Conservation (phyloP, 2,329 filamentous ascomycete genomes). For the Scolecobasidium constrictum region DNA sequence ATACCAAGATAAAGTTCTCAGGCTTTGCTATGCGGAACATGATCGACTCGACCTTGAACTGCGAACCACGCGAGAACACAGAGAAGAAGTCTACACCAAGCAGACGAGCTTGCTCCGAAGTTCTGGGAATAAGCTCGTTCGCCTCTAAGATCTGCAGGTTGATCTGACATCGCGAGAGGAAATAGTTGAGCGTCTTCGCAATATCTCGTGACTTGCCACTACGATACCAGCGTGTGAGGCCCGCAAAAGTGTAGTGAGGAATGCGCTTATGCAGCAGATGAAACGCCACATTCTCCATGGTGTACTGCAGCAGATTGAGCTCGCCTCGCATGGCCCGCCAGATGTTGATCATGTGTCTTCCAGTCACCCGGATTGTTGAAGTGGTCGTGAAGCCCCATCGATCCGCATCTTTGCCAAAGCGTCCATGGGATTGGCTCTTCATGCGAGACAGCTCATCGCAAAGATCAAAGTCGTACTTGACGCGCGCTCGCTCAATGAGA, state of each 20-base stretch:
- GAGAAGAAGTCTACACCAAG: slow-evolving; percentile 95
- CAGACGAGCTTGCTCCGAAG: slow-evolving; percentile 86
- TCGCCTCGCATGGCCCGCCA: slow-evolving; percentile 96
- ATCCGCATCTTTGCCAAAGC: slow-evolving; percentile 77
- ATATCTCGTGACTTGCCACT: slow-evolving; percentile 59
- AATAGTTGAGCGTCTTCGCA: slow-evolving; percentile 67
- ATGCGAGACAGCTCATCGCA: slow-evolving; percentile 87
- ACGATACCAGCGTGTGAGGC: slow-evolving; percentile 72
- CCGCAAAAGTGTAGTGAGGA: slow-evolving; percentile 72
- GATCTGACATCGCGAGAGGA: slow-evolving; percentile 61
- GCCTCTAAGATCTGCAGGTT: slow-evolving; percentile 85
- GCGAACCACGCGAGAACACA: slow-evolving; percentile 86
- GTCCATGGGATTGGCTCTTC: slow-evolving; percentile 70
- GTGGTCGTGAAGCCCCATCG: slow-evolving; percentile 92
- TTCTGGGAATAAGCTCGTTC: slow-evolving; percentile 80
- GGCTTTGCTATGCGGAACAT: slow-evolving; percentile 99
- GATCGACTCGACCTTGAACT: slow-evolving; percentile 97
- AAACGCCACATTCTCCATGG: slow-evolving; percentile 90
- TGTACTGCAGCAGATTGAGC: slow-evolving; percentile 84
- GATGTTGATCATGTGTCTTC: slow-evolving; percentile 91
- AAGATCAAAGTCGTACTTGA: slow-evolving; percentile 82
- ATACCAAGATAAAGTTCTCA: slow-evolving; percentile 84
- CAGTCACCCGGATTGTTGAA: slow-evolving; percentile 84
- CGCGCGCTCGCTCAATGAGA: slow-evolving; percentile 74
- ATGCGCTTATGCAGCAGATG: slow-evolving; percentile 79